Conservation (phyloP, 2,329 filamentous ascomycete species). For the Beauveria caledonica region DNA sequence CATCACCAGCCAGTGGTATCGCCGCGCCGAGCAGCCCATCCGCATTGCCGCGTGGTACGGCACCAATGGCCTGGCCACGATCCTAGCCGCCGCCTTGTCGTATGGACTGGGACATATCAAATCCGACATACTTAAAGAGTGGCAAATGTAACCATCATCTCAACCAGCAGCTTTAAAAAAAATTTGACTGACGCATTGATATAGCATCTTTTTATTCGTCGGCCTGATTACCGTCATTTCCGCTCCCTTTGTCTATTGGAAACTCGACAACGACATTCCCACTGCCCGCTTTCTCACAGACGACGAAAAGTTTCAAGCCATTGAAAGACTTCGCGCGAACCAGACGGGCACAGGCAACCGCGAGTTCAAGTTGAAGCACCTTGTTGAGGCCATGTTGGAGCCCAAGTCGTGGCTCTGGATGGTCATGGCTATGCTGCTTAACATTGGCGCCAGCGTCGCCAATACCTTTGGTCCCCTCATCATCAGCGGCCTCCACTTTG, state of each 20-base stretch:
- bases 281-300: conserved; percentile 52
- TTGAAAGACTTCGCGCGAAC: conserved; percentile 66
- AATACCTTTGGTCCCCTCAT: conserved; percentile 60
- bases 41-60: conserved; percentile 60
- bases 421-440: conserved; percentile 51
- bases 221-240: conserved; percentile 52
- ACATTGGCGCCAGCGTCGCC: conserved; percentile 54
- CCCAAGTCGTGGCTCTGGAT: conserved; percentile 52
- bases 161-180: too few species aligned
- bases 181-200: neutral
- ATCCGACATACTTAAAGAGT: conserved; percentile 12
- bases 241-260: conserved; percentile 50
- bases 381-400: conserved; percentile 41
- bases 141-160: conserved; percentile 11
- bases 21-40: conserved; percentile 49
- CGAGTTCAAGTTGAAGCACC: conserved; percentile 60
- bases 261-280: conserved; percentile 50
- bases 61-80: conserved; percentile 50
- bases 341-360: conserved; percentile 67
- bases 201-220: conserved; percentile 49
- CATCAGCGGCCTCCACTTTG: conserved; percentile 50
- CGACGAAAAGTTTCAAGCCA: conserved; percentile 56
- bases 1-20: conserved; percentile 41
- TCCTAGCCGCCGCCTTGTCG: conserved; percentile 47
- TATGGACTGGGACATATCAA: conserved; percentile 49